Conservation (phyloP, 805 yeast genomes). For the Teunomyces funiuensis region DNA sequence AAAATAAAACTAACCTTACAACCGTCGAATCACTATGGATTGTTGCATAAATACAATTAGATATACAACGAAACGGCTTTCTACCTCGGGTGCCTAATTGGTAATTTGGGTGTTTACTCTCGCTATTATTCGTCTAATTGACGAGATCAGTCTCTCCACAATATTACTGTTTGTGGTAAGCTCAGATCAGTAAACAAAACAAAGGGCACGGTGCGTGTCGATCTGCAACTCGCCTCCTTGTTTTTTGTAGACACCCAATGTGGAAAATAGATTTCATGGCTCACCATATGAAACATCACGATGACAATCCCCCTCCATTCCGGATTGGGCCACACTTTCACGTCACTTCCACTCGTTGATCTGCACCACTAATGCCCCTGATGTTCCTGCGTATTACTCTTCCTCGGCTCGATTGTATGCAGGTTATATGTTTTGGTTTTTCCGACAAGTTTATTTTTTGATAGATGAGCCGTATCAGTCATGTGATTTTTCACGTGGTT, state of each 20-base stretch:
- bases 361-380: conserved; percentile 1
- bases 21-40: no score
- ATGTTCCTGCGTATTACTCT: conserved; percentile 3
- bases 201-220: not conserved
- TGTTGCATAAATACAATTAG: no score
- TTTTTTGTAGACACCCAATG: no score
- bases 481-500: not conserved
- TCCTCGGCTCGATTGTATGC: not conserved
- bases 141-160: conserved; percentile 3
- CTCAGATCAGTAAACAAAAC: conserved; percentile 4
- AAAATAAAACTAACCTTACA: no score
- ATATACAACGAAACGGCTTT: no score
- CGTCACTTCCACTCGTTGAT: not conserved
- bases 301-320: no score
- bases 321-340: not conserved
- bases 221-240: not conserved
- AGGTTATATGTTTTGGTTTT: not conserved
- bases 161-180: conserved; percentile 3
- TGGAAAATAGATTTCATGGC: no score
- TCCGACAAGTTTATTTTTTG: not conserved
- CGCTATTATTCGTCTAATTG: conserved; percentile 4
- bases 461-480: not conserved
- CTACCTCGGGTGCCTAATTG: conserved; percentile 1
- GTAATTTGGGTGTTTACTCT: conserved; percentile 4
- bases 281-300: no score